These are phyloP conservation scores for Crithidia bombi DNA, from an alignment of 208 protist species.

Conservation along the genomic window DNA sequence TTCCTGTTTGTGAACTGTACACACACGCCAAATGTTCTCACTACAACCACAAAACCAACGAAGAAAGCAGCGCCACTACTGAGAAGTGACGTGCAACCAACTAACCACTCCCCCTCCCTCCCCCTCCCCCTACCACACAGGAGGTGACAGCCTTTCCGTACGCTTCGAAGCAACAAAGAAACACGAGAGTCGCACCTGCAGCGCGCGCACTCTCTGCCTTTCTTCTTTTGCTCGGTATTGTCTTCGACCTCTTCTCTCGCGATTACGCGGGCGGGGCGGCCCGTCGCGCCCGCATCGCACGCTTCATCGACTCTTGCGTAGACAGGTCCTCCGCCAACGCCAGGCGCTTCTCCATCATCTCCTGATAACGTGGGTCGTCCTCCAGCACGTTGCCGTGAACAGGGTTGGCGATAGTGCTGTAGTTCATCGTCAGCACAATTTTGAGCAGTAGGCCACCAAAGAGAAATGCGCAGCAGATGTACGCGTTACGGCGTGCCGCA, in stretches of 20 bases:
- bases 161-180: too few relatives aligned
- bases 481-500: constrained; percentile 67
- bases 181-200: too few relatives aligned
- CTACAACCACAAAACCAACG: neutral
- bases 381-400: constrained; percentile 28
- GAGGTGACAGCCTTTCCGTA: too few relatives aligned
- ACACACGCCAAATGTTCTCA: neutral
- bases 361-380: constrained; percentile 55
- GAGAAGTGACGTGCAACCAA: too few relatives aligned
- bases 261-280: constrained; percentile 38
- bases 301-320: constrained; percentile 42
- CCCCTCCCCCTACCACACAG: too few relatives aligned
- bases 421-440: constrained; percentile 48
- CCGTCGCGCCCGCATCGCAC: constrained; percentile 29
- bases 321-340: constrained; percentile 47
- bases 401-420: constrained; percentile 42
- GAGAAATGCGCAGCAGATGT: constrained; percentile 66
- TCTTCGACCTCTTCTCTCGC: neutral
- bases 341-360: constrained; percentile 51
- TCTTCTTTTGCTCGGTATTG: neutral
- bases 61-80: too few relatives aligned
- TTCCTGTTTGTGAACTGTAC: neutral
- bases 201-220: neutral
- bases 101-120: too few relatives aligned
- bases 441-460: constrained; percentile 77